Conservation (phyloP, 2,329 filamentous ascomycete species). For the Monosporascus ibericus region DNA sequence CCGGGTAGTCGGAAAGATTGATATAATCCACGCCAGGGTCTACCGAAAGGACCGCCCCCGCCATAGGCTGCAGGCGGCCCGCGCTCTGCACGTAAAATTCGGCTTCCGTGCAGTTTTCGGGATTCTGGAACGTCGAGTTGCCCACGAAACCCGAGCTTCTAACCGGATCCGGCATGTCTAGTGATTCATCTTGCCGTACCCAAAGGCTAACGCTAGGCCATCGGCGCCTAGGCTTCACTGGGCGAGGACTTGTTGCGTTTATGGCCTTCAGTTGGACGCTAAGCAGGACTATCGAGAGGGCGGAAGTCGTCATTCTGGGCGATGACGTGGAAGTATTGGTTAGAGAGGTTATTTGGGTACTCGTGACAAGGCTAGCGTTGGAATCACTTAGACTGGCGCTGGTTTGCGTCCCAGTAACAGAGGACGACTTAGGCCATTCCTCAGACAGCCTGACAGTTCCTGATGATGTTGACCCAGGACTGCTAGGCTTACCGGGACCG, state of each 20-base stretch:
- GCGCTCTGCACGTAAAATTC: conserved; percentile 4
- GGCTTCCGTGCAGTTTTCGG: conserved; percentile 9
- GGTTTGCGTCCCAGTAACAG: not conserved
- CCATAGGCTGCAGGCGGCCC: conserved; percentile 4
- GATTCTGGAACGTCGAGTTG: conserved; percentile 1
- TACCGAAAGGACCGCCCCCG: conserved; percentile 7
- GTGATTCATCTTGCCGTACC: not conserved
- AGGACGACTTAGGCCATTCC: not conserved
- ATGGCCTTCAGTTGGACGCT: not conserved
- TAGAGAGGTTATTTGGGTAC: not conserved
- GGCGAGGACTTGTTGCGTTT: not conserved
- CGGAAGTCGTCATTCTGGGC: not conserved
- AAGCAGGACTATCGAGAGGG: conserved; percentile 1
- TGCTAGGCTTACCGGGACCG: not conserved
- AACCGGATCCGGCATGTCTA: not conserved
- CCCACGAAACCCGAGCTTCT: conserved; percentile 8
- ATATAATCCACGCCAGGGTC: conserved; percentile 9
- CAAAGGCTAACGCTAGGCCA: not conserved
- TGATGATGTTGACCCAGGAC: not conserved
- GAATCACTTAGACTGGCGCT: not conserved
- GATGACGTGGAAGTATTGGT: not conserved
- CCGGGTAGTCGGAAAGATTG: conserved; percentile 4
- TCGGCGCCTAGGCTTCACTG: not conserved
- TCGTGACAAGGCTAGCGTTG: not conserved
- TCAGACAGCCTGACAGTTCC: not conserved